Percentiles rank a stretch among this genome's conserved stretches.
These are phyloP conservation scores for Paspalum vaginatum DNA, from an alignment of 176 grass and related monocot genomes.

Conservation along the genomic window DNA sequence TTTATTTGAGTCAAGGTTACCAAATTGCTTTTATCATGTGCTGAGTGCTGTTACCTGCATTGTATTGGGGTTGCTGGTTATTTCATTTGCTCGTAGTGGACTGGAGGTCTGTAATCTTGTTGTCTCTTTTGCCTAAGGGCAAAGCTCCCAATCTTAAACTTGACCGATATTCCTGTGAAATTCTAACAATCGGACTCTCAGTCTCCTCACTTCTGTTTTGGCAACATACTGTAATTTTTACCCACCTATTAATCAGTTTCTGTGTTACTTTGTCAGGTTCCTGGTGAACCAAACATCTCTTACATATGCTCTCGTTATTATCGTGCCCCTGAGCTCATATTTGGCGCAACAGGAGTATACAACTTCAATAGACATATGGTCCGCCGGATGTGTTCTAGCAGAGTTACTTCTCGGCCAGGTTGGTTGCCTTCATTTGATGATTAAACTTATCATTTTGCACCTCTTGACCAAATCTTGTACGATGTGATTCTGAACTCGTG, in stretches of 20 bases:
- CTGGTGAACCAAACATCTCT: slow-evolving; percentile 68
- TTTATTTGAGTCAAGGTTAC: background rate
- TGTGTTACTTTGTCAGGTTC: slow-evolving; percentile 33
- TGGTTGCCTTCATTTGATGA: slow-evolving; percentile 37
- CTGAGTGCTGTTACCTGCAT: background rate
- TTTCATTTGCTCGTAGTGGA: background rate
- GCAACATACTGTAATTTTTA: background rate
- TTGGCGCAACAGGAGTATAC: slow-evolving; percentile 72
- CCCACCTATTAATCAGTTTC: background rate
- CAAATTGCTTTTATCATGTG: slow-evolving; percentile 28
- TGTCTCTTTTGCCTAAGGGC: background rate
- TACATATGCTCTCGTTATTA: slow-evolving; percentile 80
- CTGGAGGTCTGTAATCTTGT: background rate
- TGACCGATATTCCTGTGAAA: background rate
- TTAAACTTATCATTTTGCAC: background rate
- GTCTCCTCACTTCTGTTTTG: background rate
- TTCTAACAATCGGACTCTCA: background rate
- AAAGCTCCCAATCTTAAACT: background rate
- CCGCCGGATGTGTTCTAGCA: slow-evolving; percentile 71
- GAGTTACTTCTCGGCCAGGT: slow-evolving; percentile 77
- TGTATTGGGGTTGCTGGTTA: background rate
- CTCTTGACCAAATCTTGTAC: background rate
- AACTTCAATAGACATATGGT: slow-evolving; percentile 76
- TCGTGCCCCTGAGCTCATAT: slow-evolving; percentile 75
- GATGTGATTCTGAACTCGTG: slow-evolving; percentile 30